These are phyloP conservation scores for Kluyveromyces sp. DNA, from an alignment of 1,139 yeast species.

Conservation along the genomic window DNA sequence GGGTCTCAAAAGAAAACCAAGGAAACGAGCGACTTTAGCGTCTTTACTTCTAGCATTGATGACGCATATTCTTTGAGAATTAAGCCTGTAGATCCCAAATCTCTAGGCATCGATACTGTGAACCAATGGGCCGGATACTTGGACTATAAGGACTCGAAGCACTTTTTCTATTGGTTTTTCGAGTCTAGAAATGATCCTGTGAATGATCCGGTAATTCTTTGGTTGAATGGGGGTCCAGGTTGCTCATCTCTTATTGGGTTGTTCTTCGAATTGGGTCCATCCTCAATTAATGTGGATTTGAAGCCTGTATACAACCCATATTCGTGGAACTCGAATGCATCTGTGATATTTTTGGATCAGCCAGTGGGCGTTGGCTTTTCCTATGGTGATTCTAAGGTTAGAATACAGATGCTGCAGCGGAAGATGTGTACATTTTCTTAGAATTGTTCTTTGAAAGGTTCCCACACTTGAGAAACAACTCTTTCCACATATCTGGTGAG, in stretches of 20 bases:
- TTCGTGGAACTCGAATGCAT: slow-evolving; percentile 65
- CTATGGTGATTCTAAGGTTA: slow-evolving; percentile 50
- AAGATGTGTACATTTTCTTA: slow-evolving; percentile 71
- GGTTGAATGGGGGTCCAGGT: slow-evolving; percentile 77
- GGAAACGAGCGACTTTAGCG: background rate
- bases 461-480: slow-evolving; percentile 49
- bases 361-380: slow-evolving; percentile 77
- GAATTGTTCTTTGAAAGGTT: slow-evolving; percentile 71
- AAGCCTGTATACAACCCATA: slow-evolving; percentile 51
- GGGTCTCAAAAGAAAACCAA: background rate
- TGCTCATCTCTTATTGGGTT: slow-evolving; percentile 64
- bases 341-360: slow-evolving; percentile 63
- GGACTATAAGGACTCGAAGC: slow-evolving; percentile 54
- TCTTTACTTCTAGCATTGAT: slow-evolving; percentile 10
- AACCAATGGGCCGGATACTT: slow-evolving; percentile 46
- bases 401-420: slow-evolving; percentile 66
- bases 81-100: slow-evolving; percentile 16
- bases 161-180: slow-evolving; percentile 73
- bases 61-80: slow-evolving; percentile 16
- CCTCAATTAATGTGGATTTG: slow-evolving; percentile 43
- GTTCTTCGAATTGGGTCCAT: slow-evolving; percentile 62
- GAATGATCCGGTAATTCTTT: slow-evolving; percentile 55
- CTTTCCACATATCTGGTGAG: slow-evolving; percentile 82
- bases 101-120: slow-evolving; percentile 17
- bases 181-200: slow-evolving; percentile 62